Evolutionary conservation across 2,329 filamentous ascomycete genomes (phyloP).

Genomic region (Cladosporium sp.): DNA sequence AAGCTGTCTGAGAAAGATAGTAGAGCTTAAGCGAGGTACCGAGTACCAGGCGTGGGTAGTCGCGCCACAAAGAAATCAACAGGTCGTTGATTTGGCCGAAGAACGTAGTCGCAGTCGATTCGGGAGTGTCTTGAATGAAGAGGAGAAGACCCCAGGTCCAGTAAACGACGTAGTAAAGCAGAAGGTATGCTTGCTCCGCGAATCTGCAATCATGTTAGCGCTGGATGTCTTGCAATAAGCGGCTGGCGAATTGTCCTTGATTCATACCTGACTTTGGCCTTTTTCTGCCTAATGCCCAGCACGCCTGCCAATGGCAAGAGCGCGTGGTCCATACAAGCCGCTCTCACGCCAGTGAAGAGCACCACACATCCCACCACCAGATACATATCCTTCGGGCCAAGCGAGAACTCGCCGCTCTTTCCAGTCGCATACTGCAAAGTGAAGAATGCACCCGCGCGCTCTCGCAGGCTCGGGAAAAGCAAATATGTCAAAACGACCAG

Average conservation of each 20-base stretch:
- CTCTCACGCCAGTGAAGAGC: conserved; percentile 80
- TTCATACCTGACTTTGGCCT: conserved; percentile 60
- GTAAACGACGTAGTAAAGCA: conserved; percentile 76
- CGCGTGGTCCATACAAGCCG: conserved; percentile 79
- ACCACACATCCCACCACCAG: conserved; percentile 75
- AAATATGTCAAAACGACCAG: conserved; percentile 77
- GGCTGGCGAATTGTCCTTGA: background rate
- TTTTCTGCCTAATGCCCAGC: conserved; percentile 69
- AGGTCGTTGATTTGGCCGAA: conserved; percentile 20
- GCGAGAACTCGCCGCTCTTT: conserved; percentile 57
- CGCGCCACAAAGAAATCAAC: conserved; percentile 61
- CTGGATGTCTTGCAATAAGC: background rate
- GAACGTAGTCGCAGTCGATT: conserved; percentile 9
- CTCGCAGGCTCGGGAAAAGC: conserved; percentile 73
- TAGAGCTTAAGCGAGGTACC: conserved; percentile 76
- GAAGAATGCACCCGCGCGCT: conserved; percentile 83
- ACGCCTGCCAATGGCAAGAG: conserved; percentile 70
- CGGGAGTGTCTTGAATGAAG: conserved; percentile 26
- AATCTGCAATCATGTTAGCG: conserved; percentile 43
- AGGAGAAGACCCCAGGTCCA: conserved; percentile 78
- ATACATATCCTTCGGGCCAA: conserved; percentile 74
- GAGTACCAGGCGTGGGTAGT: conserved; percentile 77
- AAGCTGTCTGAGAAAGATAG: conserved; percentile 82
- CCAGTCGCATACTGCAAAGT: conserved; percentile 65
- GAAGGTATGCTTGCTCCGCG: conserved; percentile 89